These are phyloP conservation scores for Lachancea mirantina DNA, from an alignment of 805 yeast species.

Conservation along the genomic window DNA sequence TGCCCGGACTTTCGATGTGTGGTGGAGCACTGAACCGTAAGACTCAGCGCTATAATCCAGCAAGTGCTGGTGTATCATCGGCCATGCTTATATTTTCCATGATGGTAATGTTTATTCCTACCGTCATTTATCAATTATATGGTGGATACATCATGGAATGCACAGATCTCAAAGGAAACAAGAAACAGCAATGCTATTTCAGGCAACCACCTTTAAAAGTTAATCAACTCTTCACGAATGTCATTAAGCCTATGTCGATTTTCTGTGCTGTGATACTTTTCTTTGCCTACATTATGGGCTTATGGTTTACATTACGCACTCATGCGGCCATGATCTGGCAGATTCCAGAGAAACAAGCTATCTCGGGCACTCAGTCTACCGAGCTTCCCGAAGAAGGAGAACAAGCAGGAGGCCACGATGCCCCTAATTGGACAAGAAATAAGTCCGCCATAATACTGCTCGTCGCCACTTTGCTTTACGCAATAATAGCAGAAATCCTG, in stretches of 20 bases:
- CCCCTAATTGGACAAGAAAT: constrained; percentile 91
- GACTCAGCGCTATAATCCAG: constrained; percentile 92
- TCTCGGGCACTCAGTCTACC: constrained; percentile 17
- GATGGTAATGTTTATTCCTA: constrained; percentile 87
- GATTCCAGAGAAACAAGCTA: constrained; percentile 36
- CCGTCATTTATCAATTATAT: constrained; percentile 80
- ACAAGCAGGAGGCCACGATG: constrained; percentile 74
- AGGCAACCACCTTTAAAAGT: constrained; percentile 67
- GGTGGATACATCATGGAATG: constrained; percentile 81
- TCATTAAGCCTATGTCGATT: constrained; percentile 76
- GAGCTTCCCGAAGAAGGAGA: constrained; percentile 18
- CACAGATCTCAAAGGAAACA: constrained; percentile 12
- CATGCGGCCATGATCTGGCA: constrained; percentile 98
- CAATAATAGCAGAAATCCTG: constrained; percentile 87
- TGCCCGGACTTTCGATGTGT: constrained; percentile 96
- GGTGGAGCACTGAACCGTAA: constrained; percentile 91
- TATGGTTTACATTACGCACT: constrained; percentile 88
- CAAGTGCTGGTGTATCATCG: constrained; percentile 94
- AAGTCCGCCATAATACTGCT: constrained; percentile 79
- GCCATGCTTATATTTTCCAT: constrained; percentile 90
- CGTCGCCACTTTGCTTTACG: constrained; percentile 80
- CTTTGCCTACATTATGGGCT: constrained; percentile 78
- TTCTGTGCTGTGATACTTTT: constrained; percentile 76
- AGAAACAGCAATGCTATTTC: constrained; percentile 52
- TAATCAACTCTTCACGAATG: constrained; percentile 55